Base-by-base conservation (phyloP, 2,329 filamentous ascomycete species). In the Amauroascus niger region DNA sequence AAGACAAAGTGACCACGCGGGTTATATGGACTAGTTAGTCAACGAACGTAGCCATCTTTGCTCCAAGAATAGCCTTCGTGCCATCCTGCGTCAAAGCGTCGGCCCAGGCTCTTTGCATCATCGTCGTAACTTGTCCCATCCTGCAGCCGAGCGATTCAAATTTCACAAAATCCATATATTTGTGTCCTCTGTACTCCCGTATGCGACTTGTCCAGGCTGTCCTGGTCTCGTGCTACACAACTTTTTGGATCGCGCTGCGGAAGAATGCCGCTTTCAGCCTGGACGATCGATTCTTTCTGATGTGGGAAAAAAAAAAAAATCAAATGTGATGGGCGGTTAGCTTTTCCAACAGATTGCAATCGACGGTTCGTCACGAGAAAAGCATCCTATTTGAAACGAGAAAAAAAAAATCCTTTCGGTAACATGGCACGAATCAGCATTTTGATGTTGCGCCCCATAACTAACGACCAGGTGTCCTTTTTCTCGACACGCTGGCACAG, bases 51-150 rank as follows among this genome's bases (percentile, higher is more conserved):
- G 7, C 13, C 20, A 22, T 18, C 18, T 24, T 41, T 24, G 16
- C 18, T 11, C 24, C 8, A n/a, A n/a, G n/a, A n/a, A n/a, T n/a
- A n/a, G n/a, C n/a, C n/a, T n/a, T n/a, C n/a, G n/a, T n/a, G n/a
- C n/a, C n/a, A n/a, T n/a, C n/a, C n/a, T n/a, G n/a, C 18, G 18
- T 30, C 44, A 47, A 47, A 47, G 44, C 44, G 44, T n/a, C 24
- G n/a, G 28, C 24, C 43, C 43, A 30, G 16, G 9, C 43, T n/a
- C 24, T n/a, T 11, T 9, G 24, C 13, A n/a, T 30, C 9, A 4
- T 26, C n/a, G 13, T 26, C 18, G 41, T 8, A 24, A 7, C 16
- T 44, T 44, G 14, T 13, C n/a, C 43, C 44, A 47, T 32, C 24
- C 7, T 45, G 11, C 37, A 40, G n/a, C 16, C 18, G 14, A n/a